Base-by-base conservation (phyloP, 805 yeast genomes). In the Barnettozyma salicaria region DNA sequence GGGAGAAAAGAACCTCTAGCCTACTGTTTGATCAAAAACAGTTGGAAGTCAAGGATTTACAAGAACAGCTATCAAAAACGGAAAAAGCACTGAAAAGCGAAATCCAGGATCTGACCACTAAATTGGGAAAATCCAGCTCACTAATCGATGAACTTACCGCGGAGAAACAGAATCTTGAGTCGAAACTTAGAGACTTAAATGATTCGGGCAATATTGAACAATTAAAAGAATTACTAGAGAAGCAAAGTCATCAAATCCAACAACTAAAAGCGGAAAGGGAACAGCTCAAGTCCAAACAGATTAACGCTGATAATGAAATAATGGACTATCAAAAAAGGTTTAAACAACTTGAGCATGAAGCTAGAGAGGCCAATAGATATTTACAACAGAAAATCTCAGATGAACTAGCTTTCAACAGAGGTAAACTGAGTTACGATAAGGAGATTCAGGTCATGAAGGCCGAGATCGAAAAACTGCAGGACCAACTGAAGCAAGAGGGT, bases 271-370 rank as follows among this genome's bases (percentile, higher is more conserved):
- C 47, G 11, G 65, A 63, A 31, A 53, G 64, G 37, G 63, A 59
- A 17, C 30, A 45, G 10, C 40, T 56, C 14, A 48, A 53, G 6
- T 20, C 40, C 6, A 63, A 63, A 28, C 56, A 59, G 36, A 48
- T 53, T 2, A 40, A 43, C 14, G 50, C 56, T 2, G 33, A 52
- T 8, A 36, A 39, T 10, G 59, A 64, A 27, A 41, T 60, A 25
- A 36, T 38, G 2, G 43, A 40, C 12, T 41, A 52, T 34, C 53
- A 50, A 14, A 6, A 41, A 6, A 58, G 58, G 30, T 49, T 54
- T 41, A 56, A 59, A 41, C 63, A 62, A 32, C 53, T 76, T 18
- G 71, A 74, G 42, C 67, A 65, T 27, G 74, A 72, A 32, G 67
- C 69, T 6, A 53, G 48, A 30, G 68, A 68, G 43, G 64, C 72